These are phyloP conservation scores for Xylaria sp. DNA, from an alignment of 495 filamentous ascomycete species.

Conservation along the genomic window DNA sequence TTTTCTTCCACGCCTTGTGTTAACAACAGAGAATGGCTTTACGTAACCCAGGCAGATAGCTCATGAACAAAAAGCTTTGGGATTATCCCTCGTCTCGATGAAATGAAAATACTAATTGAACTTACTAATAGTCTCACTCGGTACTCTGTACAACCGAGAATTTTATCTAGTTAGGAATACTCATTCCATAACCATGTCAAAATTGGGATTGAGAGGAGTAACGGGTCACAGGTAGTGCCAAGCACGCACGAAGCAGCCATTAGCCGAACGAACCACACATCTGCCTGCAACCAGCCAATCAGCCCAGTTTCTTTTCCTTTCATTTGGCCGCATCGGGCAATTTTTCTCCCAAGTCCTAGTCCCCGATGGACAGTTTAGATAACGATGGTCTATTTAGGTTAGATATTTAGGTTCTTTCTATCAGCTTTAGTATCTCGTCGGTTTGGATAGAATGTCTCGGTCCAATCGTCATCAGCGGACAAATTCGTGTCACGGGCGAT, in stretches of 20 bases:
- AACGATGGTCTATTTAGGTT: neutral
- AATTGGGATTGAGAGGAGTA: neutral
- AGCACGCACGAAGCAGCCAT: neutral
- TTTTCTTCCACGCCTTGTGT: slow-evolving; percentile 3
- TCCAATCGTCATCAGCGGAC: neutral
- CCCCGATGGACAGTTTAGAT: neutral
- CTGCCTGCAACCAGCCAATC: slow-evolving; percentile 2
- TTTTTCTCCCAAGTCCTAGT: neutral
- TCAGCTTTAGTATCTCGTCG: neutral
- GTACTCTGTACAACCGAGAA: neutral
- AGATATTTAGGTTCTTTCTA: neutral
- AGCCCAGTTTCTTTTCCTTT: neutral
- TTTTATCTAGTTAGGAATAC: neutral
- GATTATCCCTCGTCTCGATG: neutral
- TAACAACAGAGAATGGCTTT: slow-evolving; percentile 4
- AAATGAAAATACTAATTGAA: neutral
- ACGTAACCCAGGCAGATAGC: neutral
- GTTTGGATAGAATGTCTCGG: slow-evolving; percentile 4
- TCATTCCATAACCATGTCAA: neutral
- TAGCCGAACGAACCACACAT: neutral
- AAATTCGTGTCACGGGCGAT: neutral
- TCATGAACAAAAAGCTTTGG: neutral
- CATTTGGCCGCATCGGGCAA: slow-evolving; percentile 19
- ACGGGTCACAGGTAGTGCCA: neutral
- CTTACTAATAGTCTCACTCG: neutral